Percentiles rank a stretch among this genome's conserved stretches.
Conservation (phyloP, 768 basidiomycete species). For the Kwoniella newhampshirensis region DNA sequence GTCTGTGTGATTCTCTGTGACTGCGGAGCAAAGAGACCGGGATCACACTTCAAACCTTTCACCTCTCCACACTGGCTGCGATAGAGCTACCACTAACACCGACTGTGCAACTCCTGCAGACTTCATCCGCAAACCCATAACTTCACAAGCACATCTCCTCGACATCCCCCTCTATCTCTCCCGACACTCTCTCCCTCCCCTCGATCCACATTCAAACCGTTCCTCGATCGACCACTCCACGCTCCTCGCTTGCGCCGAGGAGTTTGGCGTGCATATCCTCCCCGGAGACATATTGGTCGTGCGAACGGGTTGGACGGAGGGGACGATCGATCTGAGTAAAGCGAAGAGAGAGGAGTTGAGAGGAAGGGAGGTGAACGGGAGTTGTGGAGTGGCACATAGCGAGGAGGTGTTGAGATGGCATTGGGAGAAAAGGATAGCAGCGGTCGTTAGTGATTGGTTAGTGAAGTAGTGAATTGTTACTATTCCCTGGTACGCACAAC, state of each 20-base stretch:
- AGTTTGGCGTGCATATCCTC: constrained; percentile 8
- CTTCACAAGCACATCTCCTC: constrained; percentile 34
- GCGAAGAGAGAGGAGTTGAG: constrained; percentile 12
- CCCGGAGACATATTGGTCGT: constrained; percentile 33
- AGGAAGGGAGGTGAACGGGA: constrained; percentile 1
- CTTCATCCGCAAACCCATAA: constrained; percentile 27
- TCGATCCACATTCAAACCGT: constrained; percentile 11
- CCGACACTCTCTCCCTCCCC: constrained; percentile 15
- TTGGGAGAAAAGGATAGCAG: constrained; percentile 34
- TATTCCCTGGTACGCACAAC: no score
- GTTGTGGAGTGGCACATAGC: constrained; percentile 14
- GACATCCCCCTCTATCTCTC: constrained; percentile 27
- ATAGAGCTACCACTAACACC: not conserved
- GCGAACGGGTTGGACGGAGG: constrained; percentile 35
- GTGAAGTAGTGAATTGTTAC: not conserved
- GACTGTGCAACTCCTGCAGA: constrained; percentile 14
- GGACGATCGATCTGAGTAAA: constrained; percentile 7
- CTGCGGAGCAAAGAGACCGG: not conserved
- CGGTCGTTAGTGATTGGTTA: constrained; percentile 31
- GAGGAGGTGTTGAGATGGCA: constrained; percentile 32
- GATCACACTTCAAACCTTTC: not conserved
- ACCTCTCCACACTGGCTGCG: not conserved
- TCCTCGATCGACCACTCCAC: constrained; percentile 17
- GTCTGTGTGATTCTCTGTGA: no score
- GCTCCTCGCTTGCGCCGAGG: constrained; percentile 15